Conservation (phyloP, 1,284 basidiomycete species). For the Laetiporus sulphureus region DNA sequence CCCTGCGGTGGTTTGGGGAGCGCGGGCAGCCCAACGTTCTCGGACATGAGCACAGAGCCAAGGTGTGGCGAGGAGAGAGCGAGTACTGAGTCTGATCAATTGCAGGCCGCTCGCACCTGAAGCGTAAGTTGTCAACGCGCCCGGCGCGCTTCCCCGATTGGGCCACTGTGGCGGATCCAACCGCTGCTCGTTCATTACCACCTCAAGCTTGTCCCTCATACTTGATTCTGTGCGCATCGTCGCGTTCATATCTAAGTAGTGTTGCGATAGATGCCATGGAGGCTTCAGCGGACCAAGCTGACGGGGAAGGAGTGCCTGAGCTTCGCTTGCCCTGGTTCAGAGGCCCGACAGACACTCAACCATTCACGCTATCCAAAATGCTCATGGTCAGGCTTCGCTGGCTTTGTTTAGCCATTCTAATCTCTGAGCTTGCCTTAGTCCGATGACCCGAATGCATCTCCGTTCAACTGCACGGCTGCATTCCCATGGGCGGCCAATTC, state of each 20-base stretch:
- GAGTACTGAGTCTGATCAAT: background rate
- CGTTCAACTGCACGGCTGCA: conserved; percentile 31
- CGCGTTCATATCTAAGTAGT: too few relatives aligned
- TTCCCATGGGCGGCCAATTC: conserved; percentile 56
- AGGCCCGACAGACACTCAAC: conserved; percentile 25
- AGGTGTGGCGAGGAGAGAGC: too few relatives aligned
- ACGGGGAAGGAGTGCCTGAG: background rate
- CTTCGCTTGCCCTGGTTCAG: conserved; percentile 33
- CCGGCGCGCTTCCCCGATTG: too few relatives aligned
- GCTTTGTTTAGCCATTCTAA: conserved; percentile 1
- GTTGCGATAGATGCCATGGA: too few relatives aligned
- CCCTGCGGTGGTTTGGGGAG: conserved; percentile 8
- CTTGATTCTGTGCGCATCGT: too few relatives aligned
- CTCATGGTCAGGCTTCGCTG: conserved; percentile 23
- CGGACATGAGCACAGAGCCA: conserved; percentile 21
- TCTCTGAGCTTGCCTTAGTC: conserved; percentile 15
- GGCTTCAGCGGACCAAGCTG: too few relatives aligned
- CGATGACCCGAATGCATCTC: conserved; percentile 5
- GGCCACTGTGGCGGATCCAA: too few relatives aligned
- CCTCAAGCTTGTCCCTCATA: background rate
- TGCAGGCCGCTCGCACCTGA: too few relatives aligned
- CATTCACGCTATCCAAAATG: conserved; percentile 31
- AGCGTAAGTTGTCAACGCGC: too few relatives aligned
- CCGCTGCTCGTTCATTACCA: background rate
- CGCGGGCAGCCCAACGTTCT: conserved; percentile 13